Conservation (phyloP, 768 basidiomycete species). For the Pilatotrama ljubarskyi region DNA sequence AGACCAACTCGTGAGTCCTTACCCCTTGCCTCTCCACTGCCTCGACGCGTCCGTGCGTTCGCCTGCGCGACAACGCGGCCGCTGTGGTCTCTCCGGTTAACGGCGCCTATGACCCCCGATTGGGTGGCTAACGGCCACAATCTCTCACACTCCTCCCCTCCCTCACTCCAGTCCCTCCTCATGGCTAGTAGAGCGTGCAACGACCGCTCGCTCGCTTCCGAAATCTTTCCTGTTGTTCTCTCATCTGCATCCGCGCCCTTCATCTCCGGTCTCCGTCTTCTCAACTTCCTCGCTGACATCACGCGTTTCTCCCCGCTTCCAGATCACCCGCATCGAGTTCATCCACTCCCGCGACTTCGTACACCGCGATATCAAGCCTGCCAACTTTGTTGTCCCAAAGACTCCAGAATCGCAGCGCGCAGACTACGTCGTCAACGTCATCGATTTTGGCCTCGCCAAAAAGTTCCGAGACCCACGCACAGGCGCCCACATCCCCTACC, state of each 20-base stretch:
- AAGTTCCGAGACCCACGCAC: slow-evolving; percentile 70
- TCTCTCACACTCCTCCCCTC: not conserved
- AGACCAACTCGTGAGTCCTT: slow-evolving; percentile 81
- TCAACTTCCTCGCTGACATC: slow-evolving; percentile 16
- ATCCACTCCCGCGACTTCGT: slow-evolving; percentile 94
- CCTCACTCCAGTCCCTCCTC: not conserved
- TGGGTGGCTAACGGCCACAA: not conserved
- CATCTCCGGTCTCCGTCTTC: slow-evolving; percentile 16
- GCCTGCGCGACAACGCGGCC: slow-evolving; percentile 2
- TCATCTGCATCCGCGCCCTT: slow-evolving; percentile 1
- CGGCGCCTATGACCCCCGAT: slow-evolving; percentile 7
- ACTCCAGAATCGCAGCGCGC: slow-evolving; percentile 43
- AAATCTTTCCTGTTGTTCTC: not conserved
- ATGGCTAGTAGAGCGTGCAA: not conserved
- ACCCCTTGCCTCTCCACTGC: not conserved
- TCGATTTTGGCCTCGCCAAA: slow-evolving; percentile 85
- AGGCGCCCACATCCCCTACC: slow-evolving; percentile 68
- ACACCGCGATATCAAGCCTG: slow-evolving; percentile 97
- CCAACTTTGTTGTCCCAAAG: slow-evolving; percentile 89
- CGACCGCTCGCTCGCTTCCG: not conserved
- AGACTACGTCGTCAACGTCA: slow-evolving; percentile 81
- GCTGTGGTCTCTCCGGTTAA: not conserved
- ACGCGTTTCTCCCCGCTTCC: slow-evolving; percentile 16
- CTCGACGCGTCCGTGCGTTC: not conserved
- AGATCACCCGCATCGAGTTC: slow-evolving; percentile 96